Base-by-base conservation (phyloP, 2,329 filamentous ascomycete species). In the Colletotrichum kahawae region DNA sequence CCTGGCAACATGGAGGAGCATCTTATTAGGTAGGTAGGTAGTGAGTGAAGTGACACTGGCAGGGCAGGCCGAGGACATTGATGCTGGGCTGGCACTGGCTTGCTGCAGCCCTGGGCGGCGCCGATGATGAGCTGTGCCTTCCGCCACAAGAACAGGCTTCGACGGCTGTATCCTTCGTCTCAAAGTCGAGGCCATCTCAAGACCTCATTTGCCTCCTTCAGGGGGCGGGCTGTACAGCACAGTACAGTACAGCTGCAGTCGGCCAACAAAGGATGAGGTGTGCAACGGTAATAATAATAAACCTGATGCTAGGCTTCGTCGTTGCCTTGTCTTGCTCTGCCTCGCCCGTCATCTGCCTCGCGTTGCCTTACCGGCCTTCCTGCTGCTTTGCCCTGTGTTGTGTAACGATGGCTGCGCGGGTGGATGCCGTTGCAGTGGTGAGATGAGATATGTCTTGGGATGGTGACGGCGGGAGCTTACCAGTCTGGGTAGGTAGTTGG, bases 161-260 rank as follows among this genome's bases (percentile, higher is more conserved):
- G 29, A n/a, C 57, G 21, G 31, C n/a, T 36, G 59, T 63, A 38
- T 63, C 33, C 21, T 63, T 67, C 48, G 65, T 56, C 66, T 68
- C 21, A 36, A 36, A n/a, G 43, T 54, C 51, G 18, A 43, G 38
- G 8, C 54, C 54, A 60, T 38, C 21, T 68, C 33, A 27, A 29
- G 64, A 68, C 18, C 65, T 71, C 51, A 70, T 74, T 66, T 71
- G 71, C 71, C 71, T 70, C 43, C 51, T 62, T 62, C 36, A 60
- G 54, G 71, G 60, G 60, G 67, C 57, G 54, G 60, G 67, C 57
- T 38, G 67, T 43, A 34, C 56, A 62, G 27, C 18, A 13, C 34
- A 59, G 48, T 27, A 36, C 56, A 34, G 13, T 13, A 62, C 48
- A 62, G 67, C 43, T 38, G 27, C 54, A 60, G 33, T 60, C 36